phyloP scores from a whole-genome alignment of 2,329 filamentous ascomycete genomes.

The Colletotrichum musae region DNA sequence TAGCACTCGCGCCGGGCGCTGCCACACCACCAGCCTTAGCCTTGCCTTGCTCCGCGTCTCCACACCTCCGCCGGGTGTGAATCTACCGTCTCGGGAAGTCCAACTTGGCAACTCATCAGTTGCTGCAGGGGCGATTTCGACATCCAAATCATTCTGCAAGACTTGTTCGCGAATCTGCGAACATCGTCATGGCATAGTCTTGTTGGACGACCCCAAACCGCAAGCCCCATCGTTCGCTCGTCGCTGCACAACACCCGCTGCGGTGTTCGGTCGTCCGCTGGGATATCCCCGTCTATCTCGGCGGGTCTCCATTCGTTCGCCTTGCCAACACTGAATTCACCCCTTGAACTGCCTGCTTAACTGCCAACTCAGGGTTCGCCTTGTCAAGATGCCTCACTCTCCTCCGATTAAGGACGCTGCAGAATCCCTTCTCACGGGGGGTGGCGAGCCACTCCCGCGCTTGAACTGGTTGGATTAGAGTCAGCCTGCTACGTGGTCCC shows the following conservation, averaged over 20 bases:
- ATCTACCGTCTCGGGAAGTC: constrained; percentile 10
- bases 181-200: neutral
- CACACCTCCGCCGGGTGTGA: constrained; percentile 19
- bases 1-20: constrained; percentile 16
- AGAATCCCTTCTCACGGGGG: constrained; percentile 19
- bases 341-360: constrained; percentile 13
- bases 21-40: constrained; percentile 12
- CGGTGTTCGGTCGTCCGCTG: constrained; percentile 1
- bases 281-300: constrained; percentile 20
- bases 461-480: constrained; percentile 3
- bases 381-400: constrained; percentile 16
- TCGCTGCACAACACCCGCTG: neutral
- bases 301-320: constrained; percentile 13
- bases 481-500: constrained; percentile 18
- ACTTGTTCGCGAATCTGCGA: neutral
- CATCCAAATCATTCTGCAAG: neutral
- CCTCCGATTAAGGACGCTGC: constrained; percentile 3
- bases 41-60: constrained; percentile 12
- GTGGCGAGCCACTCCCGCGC: constrained; percentile 11
- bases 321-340: constrained; percentile 27
- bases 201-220: neutral
- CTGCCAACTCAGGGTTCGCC: constrained; percentile 14
- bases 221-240: constrained; percentile 16
- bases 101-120: constrained; percentile 20
- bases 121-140: constrained; percentile 15